These are phyloP conservation scores for Begonia loranthoides DNA, from an alignment of 306 rosid species.

Conservation along the genomic window DNA sequence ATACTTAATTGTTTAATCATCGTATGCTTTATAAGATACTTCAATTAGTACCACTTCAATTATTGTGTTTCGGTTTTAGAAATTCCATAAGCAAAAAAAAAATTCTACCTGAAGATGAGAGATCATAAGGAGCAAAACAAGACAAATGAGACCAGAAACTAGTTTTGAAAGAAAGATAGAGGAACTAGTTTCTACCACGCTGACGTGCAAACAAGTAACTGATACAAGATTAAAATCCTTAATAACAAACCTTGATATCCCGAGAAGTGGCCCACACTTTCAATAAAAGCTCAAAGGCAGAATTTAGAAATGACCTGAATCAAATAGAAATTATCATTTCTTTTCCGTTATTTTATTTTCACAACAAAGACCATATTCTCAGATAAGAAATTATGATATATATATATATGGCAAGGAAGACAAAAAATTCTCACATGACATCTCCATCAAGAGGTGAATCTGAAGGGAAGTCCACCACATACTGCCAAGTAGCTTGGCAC, in stretches of 20 bases:
- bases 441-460: constrained; percentile 51
- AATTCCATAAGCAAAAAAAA: too few relatives aligned
- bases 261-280: constrained; percentile 92
- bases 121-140: too few relatives aligned
- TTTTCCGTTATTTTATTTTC: constrained; percentile 7
- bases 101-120: too few relatives aligned
- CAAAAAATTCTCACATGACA: constrained; percentile 68
- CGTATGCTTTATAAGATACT: too few relatives aligned
- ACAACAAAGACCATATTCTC: constrained; percentile 14
- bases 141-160: too few relatives aligned
- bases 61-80: too few relatives aligned
- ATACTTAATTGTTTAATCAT: too few relatives aligned
- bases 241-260: constrained; percentile 58
- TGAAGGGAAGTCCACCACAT: constrained; percentile 59
- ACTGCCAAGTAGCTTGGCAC: constrained; percentile 97
- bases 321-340: not conserved
- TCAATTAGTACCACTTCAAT: too few relatives aligned
- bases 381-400: constrained; percentile 3
- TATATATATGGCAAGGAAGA: constrained; percentile 7
- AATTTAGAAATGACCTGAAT: constrained; percentile 88
- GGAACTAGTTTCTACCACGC: too few relatives aligned
- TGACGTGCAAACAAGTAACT: too few relatives aligned
- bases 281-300: constrained; percentile 84
- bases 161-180: too few relatives aligned
- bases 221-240: not conserved